Evolutionary conservation across 1,284 basidiomycete species (phyloP), one percentile per base, ranked within the genome.

Genomic region (Boletus smithii): DNA sequence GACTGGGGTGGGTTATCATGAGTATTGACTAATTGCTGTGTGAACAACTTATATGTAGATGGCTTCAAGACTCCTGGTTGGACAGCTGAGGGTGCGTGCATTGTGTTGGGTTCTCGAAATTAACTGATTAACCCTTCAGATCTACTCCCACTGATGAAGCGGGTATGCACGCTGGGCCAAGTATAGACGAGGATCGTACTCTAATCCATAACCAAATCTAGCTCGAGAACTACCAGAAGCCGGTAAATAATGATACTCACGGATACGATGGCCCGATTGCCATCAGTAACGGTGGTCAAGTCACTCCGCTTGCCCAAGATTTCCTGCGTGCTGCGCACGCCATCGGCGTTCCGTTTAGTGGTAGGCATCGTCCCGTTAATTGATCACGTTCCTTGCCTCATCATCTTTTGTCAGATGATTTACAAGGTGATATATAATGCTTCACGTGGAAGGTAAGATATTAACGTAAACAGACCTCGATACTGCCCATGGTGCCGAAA

Each of bases 201-300:
- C 18, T 18, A 34, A 18, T 34, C 18, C 32, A 34, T 18, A 11
- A 20, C 18, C 18, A 18, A 34, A n/a, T 20, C 16, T 47, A 80
- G 72, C 70, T 85, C 46, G 83, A 86, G 73, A 84, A 85, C 69
- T 86, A 86, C 59, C 84, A 85, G 71, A 85, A 85, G 68, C 83
- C 84, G 3, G 58, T 48, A 23, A 73, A 73, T 55, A 72, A 72
- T 57, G 73, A 82, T 53, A 78, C 75, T 1, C 82, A 85, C 59
- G 83, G 81, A 46, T 83, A 83, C 56, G 77, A 82, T 50, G 84
- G 84, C 3, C 83, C 83, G 14, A 82, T 87, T 48, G 81, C 81
- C 10, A 84, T 85, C 60, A 81, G 77, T 54, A 82, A 84, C 54
- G 81, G 82, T 56, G 81, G 81, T 49, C 74, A 76, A 42, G 73